These are phyloP conservation scores for Vitis riparia DNA, from an alignment of 164 flowering plant species.

Conservation along the genomic window DNA sequence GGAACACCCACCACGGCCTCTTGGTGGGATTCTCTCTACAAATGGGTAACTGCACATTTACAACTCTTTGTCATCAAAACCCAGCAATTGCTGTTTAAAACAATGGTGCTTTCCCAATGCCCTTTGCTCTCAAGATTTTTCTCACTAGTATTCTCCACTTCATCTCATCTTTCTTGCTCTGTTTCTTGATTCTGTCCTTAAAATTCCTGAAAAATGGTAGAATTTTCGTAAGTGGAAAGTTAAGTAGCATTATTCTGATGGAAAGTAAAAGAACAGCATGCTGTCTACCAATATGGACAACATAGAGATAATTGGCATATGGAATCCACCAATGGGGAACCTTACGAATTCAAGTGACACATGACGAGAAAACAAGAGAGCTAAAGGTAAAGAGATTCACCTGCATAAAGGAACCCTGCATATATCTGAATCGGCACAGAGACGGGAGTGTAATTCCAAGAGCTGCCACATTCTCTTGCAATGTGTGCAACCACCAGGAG, in stretches of 20 bases:
- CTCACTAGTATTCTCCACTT: slow-evolving; percentile 72
- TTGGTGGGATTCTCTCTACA: too few species aligned
- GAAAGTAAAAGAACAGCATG: neutral
- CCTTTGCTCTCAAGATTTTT: slow-evolving; percentile 58
- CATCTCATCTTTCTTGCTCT: slow-evolving; percentile 71
- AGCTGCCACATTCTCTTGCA: slow-evolving; percentile 99
- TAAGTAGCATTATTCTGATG: neutral
- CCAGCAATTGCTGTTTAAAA: slow-evolving; percentile 27
- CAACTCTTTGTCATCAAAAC: slow-evolving; percentile 11
- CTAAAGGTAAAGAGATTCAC: slow-evolving; percentile 20
- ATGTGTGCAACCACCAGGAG: slow-evolving; percentile 74
- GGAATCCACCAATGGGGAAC: too few species aligned
- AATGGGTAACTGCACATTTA: too few species aligned
- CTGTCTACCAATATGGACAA: neutral
- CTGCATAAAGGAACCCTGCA: slow-evolving; percentile 87
- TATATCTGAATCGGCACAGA: slow-evolving; percentile 48
- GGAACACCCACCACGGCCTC: too few species aligned
- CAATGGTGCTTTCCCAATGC: slow-evolving; percentile 38
- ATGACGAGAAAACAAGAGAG: neutral
- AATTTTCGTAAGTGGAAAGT: neutral
- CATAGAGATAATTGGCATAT: slow-evolving; percentile 3
- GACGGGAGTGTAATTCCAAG: slow-evolving; percentile 67
- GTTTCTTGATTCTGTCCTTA: slow-evolving; percentile 51
- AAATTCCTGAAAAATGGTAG: slow-evolving; percentile 48
- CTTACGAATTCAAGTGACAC: too few species aligned